Base-by-base conservation (phyloP, 495 filamentous ascomycete species). In the Xylaria cubensis region DNA sequence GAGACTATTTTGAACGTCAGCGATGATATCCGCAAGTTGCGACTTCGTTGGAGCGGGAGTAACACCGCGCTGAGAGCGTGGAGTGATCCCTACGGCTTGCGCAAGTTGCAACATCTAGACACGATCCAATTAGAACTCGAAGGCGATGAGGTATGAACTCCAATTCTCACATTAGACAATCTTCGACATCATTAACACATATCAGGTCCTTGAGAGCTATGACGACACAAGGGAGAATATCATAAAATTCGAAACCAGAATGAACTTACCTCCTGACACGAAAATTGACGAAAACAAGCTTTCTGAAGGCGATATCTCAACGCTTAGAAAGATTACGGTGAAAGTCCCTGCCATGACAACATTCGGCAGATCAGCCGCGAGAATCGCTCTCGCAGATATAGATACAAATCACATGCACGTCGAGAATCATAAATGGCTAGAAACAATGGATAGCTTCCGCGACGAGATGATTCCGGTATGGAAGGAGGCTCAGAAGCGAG, bases 31-130 rank as follows among this genome's bases (percentile, higher is more conserved):
- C 34, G 39, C 10, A 21, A 63, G 10, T 26, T 63, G 4, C 39
- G 39, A 36, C 39, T 63, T 39, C 59, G 59, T 9, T 63, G 59
- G 59, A 63, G 59, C 36, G 59, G 59, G n/a, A 63, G 59, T 26
- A 63, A 39, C 19, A 42, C 59, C 7, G 39, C 39, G 4, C 12
- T 63, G 19, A 39, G 59, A 42, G 59, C 59, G 8, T 63, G 59
- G 59, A 44, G 59, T 44, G 59, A 63, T 4, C 59, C 59, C 3
- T 39, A 26, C 39, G 59, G 59, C 10, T 19, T 63, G 42, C 34
- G 34, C 3, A 41, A 29, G 36, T 44, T 63, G 19, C 19, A 12
- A 41, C 19, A 63, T 3, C 39, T 63, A 5, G 21, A 63, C 21
- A 21, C 34, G 34, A 44, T 63, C 9, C n/a, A 63, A 17, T 42